These are phyloP conservation scores for Arachis monticola DNA, from an alignment of 331 rosid species.

Conservation along the genomic window DNA sequence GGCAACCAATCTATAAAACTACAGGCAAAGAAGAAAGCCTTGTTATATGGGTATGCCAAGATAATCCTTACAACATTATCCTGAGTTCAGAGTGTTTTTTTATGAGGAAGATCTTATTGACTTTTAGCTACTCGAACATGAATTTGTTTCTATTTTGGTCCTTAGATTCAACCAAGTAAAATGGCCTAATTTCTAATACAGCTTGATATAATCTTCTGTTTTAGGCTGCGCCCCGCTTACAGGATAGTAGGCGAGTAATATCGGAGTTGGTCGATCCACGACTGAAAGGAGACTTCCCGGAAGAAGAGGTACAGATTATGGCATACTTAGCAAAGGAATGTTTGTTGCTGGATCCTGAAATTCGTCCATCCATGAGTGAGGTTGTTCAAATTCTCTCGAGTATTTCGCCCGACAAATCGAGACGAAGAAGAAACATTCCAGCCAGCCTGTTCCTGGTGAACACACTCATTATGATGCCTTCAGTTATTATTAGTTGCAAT, in stretches of 20 bases:
- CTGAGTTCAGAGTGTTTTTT: conserved; percentile 26
- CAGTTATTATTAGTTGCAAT: conserved; percentile 8
- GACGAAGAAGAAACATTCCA: conserved; percentile 70
- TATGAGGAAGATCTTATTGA: conserved; percentile 14
- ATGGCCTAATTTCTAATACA: conserved; percentile 27
- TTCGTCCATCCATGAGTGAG: conserved; percentile 95
- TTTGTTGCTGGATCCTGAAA: conserved; percentile 83
- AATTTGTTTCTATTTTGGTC: conserved; percentile 27
- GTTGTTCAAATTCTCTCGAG: conserved; percentile 95
- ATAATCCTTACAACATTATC: conserved; percentile 21
- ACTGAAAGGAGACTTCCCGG: conserved; percentile 73
- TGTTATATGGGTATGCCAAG: conserved; percentile 81
- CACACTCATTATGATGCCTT: conserved; percentile 14
- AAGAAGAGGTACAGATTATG: conserved; percentile 93
- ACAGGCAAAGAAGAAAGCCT: conserved; percentile 90
- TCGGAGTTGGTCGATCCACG: conserved; percentile 78
- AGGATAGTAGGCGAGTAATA: conserved; percentile 73
- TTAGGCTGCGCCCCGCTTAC: conserved; percentile 89
- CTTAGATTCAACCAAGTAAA: conserved; percentile 29
- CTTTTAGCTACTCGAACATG: neutral
- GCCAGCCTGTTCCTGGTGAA: conserved; percentile 67
- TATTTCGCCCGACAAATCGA: conserved; percentile 76
- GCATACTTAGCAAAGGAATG: conserved; percentile 98
- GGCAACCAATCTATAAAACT: conserved; percentile 81
- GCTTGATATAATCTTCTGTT: conserved; percentile 33